These are phyloP conservation scores for Ceratocystis eucalypticola DNA, from an alignment of 2,329 filamentous ascomycete species.

Conservation along the genomic window DNA sequence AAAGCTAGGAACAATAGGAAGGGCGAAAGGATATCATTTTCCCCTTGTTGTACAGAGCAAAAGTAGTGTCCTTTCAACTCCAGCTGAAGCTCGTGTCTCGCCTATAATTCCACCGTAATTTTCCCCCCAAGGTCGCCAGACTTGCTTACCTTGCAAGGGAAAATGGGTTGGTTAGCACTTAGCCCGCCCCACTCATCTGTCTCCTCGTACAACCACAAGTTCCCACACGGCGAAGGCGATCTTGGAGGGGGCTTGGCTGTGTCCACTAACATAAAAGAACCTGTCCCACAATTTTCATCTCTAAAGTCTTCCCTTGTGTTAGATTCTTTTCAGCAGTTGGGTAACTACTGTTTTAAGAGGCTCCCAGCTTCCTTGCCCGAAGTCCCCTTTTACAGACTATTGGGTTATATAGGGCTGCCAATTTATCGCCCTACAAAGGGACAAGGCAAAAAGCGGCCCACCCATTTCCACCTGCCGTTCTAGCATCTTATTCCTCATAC, in stretches of 20 bases:
- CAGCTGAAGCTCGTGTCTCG: no score
- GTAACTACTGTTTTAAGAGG: no score
- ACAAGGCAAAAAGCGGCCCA: no score
- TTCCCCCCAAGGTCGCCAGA: no score
- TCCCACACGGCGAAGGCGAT: background rate
- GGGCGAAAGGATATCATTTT: background rate
- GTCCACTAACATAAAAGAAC: background rate
- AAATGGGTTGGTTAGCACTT: no score
- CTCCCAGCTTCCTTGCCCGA: no score
- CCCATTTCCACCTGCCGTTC: no score
- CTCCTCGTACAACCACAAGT: background rate
- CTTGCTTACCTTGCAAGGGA: no score
- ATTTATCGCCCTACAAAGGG: background rate
- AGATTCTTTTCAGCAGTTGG: background rate
- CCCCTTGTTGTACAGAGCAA: no score
- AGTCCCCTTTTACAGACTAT: background rate
- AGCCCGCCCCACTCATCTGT: background rate
- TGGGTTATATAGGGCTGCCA: constrained; percentile 1
- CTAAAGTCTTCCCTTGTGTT: background rate
- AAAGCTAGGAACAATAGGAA: background rate
- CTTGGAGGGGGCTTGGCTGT: background rate
- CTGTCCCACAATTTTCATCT: background rate
- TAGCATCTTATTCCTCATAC: no score
- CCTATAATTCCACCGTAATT: no score
- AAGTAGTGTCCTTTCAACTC: no score